A percentile compares a stretch with the other conserved stretches of the same genome.
These are phyloP conservation scores for Plasmodium adleri DNA, from an alignment of 169 alveolate species.

Conservation along the genomic window DNA sequence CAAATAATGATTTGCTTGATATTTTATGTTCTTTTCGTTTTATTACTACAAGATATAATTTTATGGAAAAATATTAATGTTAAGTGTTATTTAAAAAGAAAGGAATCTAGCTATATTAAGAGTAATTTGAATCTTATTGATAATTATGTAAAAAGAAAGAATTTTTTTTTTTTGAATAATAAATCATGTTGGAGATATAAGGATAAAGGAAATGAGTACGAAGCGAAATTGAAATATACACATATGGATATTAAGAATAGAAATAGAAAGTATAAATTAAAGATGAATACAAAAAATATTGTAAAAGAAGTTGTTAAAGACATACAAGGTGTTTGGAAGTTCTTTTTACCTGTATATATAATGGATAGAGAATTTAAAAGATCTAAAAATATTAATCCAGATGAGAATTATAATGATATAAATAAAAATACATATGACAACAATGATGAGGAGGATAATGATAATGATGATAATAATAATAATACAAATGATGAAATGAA, in stretches of 20 bases:
- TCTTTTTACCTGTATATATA: conserved; percentile 58
- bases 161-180: background rate
- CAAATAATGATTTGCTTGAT: conserved; percentile 46
- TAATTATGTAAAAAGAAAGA: conserved; percentile 6
- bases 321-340: conserved; percentile 77
- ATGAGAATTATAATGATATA: background rate
- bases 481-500: background rate
- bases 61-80: conserved; percentile 22
- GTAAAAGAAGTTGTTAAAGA: conserved; percentile 36
- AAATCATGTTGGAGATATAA: background rate
- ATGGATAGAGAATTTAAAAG: conserved; percentile 62
- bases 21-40: conserved; percentile 9
- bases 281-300: conserved; percentile 3
- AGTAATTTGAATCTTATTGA: conserved; percentile 8
- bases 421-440: background rate
- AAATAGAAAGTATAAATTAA: conserved; percentile 1
- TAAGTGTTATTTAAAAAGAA: conserved; percentile 25
- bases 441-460: conserved; percentile 1
- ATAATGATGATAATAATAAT: background rate
- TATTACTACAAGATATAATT: conserved; percentile 6
- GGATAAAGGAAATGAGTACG: conserved; percentile 11
- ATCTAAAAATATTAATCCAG: conserved; percentile 17
- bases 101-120: conserved; percentile 1
- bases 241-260: conserved; percentile 3
- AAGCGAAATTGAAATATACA: conserved; percentile 5